Percentiles rank a stretch among this genome's conserved stretches.
Evolutionary conservation across 306 rosid species (phyloP).

Genomic region (Quercus glauca): DNA sequence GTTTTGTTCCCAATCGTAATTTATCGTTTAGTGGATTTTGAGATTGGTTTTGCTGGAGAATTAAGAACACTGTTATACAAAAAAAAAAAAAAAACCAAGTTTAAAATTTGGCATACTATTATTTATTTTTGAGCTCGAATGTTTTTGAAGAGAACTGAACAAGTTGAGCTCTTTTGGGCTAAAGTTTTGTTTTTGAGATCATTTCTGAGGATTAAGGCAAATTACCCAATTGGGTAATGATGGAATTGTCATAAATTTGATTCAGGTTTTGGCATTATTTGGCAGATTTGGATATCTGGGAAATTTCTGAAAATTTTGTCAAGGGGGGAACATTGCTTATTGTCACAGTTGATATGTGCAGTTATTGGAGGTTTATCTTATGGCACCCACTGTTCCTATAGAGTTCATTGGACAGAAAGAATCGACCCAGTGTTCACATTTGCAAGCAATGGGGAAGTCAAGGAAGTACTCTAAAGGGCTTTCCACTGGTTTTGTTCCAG

Average conservation of each 20-base stretch:
- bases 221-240: conserved; percentile 27
- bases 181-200: neutral
- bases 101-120: conserved; percentile 8
- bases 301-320: neutral
- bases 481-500: conserved; percentile 81
- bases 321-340: conserved; percentile 21
- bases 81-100: neutral
- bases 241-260: conserved; percentile 21
- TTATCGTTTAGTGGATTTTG: neutral
- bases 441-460: conserved; percentile 84
- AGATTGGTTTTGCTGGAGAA: conserved; percentile 10
- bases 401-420: conserved; percentile 81
- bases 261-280: conserved; percentile 18
- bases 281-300: conserved; percentile 8
- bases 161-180: conserved; percentile 2
- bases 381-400: conserved; percentile 97
- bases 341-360: conserved; percentile 69
- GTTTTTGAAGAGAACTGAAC: conserved; percentile 6
- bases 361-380: conserved; percentile 52
- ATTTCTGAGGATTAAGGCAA: neutral
- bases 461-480: conserved; percentile 80
- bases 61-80: neutral
- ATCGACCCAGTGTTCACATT: conserved; percentile 49
- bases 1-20: neutral
- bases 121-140: conserved; percentile 7